phyloP scores from a whole-genome alignment of 257 asterid species.

The Penstemon barbatus region DNA sequence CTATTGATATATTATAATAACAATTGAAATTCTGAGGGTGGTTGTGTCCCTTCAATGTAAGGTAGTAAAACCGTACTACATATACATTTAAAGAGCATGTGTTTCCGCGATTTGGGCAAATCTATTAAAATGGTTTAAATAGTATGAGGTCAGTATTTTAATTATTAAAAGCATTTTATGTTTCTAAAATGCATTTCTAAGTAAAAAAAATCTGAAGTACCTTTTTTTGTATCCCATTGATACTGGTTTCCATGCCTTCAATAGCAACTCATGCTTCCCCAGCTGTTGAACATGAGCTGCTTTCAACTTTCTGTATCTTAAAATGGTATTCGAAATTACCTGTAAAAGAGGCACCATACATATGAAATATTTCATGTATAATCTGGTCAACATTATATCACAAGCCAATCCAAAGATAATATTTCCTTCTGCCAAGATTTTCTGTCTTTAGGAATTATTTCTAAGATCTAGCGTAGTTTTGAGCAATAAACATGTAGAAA shows the following conservation, averaged over 20 bases:
- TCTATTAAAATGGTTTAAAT: no score
- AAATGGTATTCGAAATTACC: constrained; percentile 77
- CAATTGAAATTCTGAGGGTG: not conserved
- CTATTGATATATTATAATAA: not conserved
- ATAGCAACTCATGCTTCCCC: constrained; percentile 44
- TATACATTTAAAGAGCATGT: not conserved
- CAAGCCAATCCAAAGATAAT: not conserved
- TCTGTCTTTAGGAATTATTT: not conserved
- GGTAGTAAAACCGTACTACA: no score
- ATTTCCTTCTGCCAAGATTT: not conserved
- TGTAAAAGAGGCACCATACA: constrained; percentile 34
- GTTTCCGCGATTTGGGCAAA: not conserved
- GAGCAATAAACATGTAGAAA: not conserved
- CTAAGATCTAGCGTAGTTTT: not conserved
- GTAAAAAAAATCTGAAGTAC: constrained; percentile 38
- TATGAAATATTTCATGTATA: constrained; percentile 8
- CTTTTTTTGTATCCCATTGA: constrained; percentile 90
- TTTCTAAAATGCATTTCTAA: no score
- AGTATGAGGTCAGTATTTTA: not conserved
- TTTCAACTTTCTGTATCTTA: constrained; percentile 75
- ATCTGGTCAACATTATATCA: not conserved
- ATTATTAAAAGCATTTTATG: not conserved
- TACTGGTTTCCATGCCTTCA: constrained; percentile 92
- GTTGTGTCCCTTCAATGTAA: not conserved
- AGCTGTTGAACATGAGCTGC: constrained; percentile 40